phyloP scores from a whole-genome alignment of 306 rosid species.

The Glycine tomentella region DNA sequence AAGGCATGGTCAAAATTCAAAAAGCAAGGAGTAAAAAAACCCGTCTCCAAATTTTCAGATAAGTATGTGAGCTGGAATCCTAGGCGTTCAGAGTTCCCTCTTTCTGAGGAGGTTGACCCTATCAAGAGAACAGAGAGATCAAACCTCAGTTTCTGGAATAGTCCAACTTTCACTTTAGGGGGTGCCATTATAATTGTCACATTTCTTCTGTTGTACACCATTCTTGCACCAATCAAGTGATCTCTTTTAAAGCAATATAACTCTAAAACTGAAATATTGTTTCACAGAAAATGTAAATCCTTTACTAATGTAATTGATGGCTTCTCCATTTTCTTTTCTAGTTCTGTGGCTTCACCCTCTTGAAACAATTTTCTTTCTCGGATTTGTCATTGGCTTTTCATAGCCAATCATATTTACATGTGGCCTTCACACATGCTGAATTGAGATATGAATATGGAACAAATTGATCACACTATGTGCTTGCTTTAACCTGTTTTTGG shows the following conservation, averaged over 20 bases:
- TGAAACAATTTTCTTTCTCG: neutral
- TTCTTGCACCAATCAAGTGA: slow-evolving; percentile 78
- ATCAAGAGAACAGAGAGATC: slow-evolving; percentile 91
- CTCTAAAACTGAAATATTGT: slow-evolving; percentile 23
- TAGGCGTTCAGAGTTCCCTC: slow-evolving; percentile 66
- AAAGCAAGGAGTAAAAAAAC: slow-evolving; percentile 70
- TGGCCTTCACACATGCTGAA: neutral
- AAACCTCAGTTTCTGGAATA: slow-evolving; percentile 84
- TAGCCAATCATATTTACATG: neutral
- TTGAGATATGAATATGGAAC: neutral
- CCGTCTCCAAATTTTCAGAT: slow-evolving; percentile 69
- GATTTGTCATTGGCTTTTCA: neutral
- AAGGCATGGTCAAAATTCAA: slow-evolving; percentile 88
- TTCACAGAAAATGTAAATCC: slow-evolving; percentile 46
- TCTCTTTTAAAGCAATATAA: slow-evolving; percentile 2
- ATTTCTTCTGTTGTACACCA: slow-evolving; percentile 81
- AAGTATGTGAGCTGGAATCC: slow-evolving; percentile 96
- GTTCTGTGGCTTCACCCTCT: slow-evolving; percentile 32
- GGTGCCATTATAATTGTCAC: slow-evolving; percentile 80
- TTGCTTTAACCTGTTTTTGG: neutral
- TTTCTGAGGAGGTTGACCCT: slow-evolving; percentile 92
- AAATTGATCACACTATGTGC: neutral
- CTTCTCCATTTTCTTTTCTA: slow-evolving; percentile 38
- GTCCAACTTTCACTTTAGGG: slow-evolving; percentile 78
- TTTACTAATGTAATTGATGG: slow-evolving; percentile 39